phyloP scores from a whole-genome alignment of 306 rosid species.

The Canavalia ensiformis region DNA sequence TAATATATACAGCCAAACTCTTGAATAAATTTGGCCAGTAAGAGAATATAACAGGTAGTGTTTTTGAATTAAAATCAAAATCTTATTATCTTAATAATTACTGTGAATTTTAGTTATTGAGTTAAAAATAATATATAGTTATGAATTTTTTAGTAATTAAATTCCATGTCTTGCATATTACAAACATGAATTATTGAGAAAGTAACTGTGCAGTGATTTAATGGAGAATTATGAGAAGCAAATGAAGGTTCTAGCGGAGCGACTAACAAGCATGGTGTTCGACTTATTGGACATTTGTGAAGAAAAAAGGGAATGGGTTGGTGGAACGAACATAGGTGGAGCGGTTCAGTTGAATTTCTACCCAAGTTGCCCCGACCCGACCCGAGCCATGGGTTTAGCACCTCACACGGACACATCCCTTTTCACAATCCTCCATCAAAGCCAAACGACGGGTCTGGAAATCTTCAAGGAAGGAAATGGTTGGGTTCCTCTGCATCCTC shows the following conservation, averaged over 20 bases:
- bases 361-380: slow-evolving; percentile 77
- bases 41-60: neutral
- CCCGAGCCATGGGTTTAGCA: slow-evolving; percentile 76
- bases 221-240: slow-evolving; percentile 66
- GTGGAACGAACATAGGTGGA: neutral
- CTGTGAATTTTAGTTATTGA: too few species aligned
- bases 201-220: slow-evolving; percentile 50
- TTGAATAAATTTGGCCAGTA: neutral
- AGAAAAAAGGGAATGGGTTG: slow-evolving; percentile 52
- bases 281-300: slow-evolving; percentile 40
- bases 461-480: slow-evolving; percentile 55
- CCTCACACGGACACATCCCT: slow-evolving; percentile 84
- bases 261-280: slow-evolving; percentile 50
- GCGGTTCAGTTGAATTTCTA: slow-evolving; percentile 74
- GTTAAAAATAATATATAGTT: too few species aligned
- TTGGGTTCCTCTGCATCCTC: slow-evolving; percentile 64
- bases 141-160: too few species aligned
- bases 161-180: neutral
- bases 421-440: slow-evolving; percentile 69
- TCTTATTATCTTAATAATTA: too few species aligned
- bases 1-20: neutral
- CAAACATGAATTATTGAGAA: neutral
- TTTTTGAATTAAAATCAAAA: too few species aligned
- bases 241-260: slow-evolving; percentile 64
- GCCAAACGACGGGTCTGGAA: slow-evolving; percentile 60